Evolutionary conservation across 495 filamentous ascomycete species (phyloP).

Genomic region (Amniculicola lignicola): DNA sequence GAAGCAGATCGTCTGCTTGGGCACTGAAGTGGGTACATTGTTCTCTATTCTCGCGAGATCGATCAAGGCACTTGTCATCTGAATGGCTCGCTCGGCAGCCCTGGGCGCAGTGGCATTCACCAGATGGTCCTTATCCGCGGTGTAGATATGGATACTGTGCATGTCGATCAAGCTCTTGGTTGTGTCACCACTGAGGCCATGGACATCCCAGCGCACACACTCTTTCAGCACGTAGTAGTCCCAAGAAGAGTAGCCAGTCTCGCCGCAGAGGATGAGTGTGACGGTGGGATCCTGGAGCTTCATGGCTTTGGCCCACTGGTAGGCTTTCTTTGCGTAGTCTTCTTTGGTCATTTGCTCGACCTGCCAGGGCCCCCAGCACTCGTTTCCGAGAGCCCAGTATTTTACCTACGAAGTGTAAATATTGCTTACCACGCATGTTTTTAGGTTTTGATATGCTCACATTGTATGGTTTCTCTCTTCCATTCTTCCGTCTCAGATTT

Average conservation of each 20-base stretch:
- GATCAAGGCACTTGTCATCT: conserved; percentile 64
- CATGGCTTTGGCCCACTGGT: conserved; percentile 78
- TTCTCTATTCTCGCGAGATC: conserved; percentile 73
- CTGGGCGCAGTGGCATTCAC: conserved; percentile 52
- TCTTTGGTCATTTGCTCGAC: conserved; percentile 69
- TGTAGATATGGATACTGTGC: conserved; percentile 71
- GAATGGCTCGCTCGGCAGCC: conserved; percentile 69
- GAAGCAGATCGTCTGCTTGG: conserved; percentile 68
- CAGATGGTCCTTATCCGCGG: conserved; percentile 50
- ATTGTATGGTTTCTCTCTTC: conserved; percentile 67
- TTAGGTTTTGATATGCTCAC: conserved; percentile 38
- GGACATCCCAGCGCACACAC: conserved; percentile 54
- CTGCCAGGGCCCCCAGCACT: conserved; percentile 77
- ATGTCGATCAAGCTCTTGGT: conserved; percentile 56
- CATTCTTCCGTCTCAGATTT: conserved; percentile 69
- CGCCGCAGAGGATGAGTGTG: conserved; percentile 66
- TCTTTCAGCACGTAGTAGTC: conserved; percentile 68
- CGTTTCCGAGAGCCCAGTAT: conserved; percentile 70
- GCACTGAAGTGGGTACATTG: conserved; percentile 53
- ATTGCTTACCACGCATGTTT: too few species aligned
- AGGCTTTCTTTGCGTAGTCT: conserved; percentile 70
- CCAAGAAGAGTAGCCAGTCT: conserved; percentile 65
- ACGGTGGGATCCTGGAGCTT: conserved; percentile 70
- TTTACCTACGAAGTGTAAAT: too few species aligned
- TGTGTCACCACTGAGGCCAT: conserved; percentile 38